Conservation (phyloP, 768 basidiomycete genomes). For the Auricularia sp. region DNA sequence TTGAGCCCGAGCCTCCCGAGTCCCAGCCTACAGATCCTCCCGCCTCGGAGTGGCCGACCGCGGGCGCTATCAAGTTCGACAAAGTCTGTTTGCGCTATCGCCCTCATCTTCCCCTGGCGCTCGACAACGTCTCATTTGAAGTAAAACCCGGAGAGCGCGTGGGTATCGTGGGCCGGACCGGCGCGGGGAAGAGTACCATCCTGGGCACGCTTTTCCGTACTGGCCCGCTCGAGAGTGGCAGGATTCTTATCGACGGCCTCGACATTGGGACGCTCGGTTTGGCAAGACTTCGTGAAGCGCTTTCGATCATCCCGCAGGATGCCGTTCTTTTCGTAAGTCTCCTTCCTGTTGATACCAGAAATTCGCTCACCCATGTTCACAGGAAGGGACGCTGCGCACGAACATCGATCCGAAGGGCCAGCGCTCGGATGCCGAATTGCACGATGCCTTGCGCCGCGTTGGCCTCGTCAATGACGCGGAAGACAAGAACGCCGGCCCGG, state of each 20-base stretch:
- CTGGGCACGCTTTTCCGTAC: constrained; percentile 26
- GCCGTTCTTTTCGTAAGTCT: constrained; percentile 18
- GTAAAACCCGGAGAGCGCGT: constrained; percentile 45
- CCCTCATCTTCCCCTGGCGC: constrained; percentile 53
- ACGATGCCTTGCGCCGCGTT: background rate
- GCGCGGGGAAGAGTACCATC: constrained; percentile 26
- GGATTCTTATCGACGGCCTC: constrained; percentile 21
- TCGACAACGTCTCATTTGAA: constrained; percentile 49
- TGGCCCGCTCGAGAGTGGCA: constrained; percentile 23
- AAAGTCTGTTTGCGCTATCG: constrained; percentile 53
- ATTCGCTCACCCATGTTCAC: background rate
- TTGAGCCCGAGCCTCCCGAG: constrained; percentile 43
- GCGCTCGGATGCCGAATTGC: background rate
- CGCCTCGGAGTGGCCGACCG: constrained; percentile 34
- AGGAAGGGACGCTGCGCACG: background rate
- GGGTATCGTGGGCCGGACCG: constrained; percentile 42
- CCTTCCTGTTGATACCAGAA: background rate
- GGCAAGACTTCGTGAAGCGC: constrained; percentile 20
- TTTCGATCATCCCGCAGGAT: constrained; percentile 33
- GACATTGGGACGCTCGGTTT: constrained; percentile 27
- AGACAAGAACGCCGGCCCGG: background rate
- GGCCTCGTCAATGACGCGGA: background rate
- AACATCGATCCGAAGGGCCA: background rate
- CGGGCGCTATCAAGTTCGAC: constrained; percentile 47
- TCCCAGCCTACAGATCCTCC: constrained; percentile 38